Conservation (phyloP, 2,329 filamentous ascomycete genomes). For the Nemania sp. region DNA sequence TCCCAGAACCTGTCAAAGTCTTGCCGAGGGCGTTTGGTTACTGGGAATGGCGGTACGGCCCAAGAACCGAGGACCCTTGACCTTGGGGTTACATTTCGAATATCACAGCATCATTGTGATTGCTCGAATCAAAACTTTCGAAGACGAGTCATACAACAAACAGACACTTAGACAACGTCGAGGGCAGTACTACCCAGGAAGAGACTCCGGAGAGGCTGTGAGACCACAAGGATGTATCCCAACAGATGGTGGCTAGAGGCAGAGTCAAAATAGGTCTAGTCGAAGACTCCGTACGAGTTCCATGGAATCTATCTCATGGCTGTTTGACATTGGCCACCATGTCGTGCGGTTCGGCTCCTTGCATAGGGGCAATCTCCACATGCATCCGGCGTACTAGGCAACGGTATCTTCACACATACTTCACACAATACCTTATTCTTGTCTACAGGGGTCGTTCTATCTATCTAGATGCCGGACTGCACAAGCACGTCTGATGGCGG, state of each 20-base stretch:
- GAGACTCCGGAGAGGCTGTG: constrained; percentile 15
- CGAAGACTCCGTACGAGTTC: constrained; percentile 21
- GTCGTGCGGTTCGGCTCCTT: constrained; percentile 38
- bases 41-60: background rate
- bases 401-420: constrained; percentile 19
- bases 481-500: constrained; percentile 2
- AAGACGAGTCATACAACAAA: background rate
- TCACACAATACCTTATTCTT: background rate
- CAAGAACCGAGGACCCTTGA: background rate
- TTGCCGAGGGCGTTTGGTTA: background rate
- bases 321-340: constrained; percentile 38
- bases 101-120: background rate
- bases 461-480: background rate
- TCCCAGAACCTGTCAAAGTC: background rate
- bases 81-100: background rate
- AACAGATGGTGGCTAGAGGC: constrained; percentile 6
- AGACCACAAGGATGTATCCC: constrained; percentile 9
- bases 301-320: constrained; percentile 10
- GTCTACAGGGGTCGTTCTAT: background rate
- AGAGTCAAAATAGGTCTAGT: constrained; percentile 19
- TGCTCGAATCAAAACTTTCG: background rate
- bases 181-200: constrained; percentile 1
- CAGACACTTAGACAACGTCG: background rate
- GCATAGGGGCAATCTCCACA: constrained; percentile 36
- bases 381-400: constrained; percentile 29